Conservation (phyloP, 345 rosid genomes). For the Eucalyptus pauciflora region DNA sequence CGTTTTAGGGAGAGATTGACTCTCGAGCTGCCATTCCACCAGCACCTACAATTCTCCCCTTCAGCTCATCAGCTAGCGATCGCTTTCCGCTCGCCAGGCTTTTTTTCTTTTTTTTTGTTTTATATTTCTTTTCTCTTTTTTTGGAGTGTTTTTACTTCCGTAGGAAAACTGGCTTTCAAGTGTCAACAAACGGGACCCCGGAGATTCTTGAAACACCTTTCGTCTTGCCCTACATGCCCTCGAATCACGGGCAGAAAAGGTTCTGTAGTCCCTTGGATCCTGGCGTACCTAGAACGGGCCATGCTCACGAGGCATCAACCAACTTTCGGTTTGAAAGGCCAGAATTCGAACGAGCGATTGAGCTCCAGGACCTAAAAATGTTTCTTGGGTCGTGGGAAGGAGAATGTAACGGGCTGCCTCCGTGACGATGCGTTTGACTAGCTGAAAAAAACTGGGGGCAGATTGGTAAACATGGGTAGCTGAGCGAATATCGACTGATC, state of each 20-base stretch:
- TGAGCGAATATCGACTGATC: not conserved
- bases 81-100: not conserved
- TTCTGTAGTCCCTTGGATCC: not conserved
- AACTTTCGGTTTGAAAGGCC: not conserved
- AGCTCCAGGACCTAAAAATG: not conserved
- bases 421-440: not conserved
- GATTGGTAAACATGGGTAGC: not conserved
- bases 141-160: not conserved
- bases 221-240: not conserved
- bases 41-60: conserved; percentile 7
- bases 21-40: conserved; percentile 8
- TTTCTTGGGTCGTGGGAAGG: not conserved
- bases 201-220: not conserved
- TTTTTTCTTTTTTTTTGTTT: too few relatives aligned
- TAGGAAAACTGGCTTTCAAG: not conserved
- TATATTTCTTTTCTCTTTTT: not conserved
- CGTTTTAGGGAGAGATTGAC: not conserved
- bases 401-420: not conserved
- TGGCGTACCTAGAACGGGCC: not conserved
- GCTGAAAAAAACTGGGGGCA: not conserved
- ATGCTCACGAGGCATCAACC: not conserved
- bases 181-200: not conserved
- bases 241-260: not conserved
- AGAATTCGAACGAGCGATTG: not conserved
- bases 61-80: not conserved